Conservation (phyloP, 352 stramenopile genomes). For the Phytophthora pini region DNA sequence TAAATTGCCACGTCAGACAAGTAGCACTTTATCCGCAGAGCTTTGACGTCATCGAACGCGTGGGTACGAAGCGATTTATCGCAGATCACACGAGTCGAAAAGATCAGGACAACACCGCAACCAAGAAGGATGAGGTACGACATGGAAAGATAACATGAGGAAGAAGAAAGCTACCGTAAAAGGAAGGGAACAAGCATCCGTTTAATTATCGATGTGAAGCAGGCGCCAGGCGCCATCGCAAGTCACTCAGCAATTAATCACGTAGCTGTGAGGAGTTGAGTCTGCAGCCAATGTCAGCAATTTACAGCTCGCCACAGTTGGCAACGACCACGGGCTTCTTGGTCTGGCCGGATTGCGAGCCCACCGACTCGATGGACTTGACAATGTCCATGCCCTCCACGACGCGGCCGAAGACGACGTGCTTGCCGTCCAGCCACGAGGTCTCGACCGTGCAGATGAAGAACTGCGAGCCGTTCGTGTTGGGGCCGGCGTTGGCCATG, state of each 20-base stretch:
- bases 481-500: slow-evolving; percentile 96
- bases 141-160: not conserved
- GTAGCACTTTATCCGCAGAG: not conserved
- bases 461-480: slow-evolving; percentile 98
- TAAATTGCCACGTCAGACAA: not conserved
- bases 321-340: slow-evolving; percentile 92
- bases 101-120: slow-evolving; percentile 6
- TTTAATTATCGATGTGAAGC: slow-evolving; percentile 45
- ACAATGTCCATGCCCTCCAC: slow-evolving; percentile 97
- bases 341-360: slow-evolving; percentile 93
- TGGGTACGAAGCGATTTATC: slow-evolving; percentile 9
- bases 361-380: slow-evolving; percentile 96
- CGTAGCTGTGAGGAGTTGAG: not conserved
- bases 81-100: slow-evolving; percentile 5
- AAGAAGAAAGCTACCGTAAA: not conserved
- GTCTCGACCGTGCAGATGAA: slow-evolving; percentile 95
- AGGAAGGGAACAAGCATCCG: slow-evolving; percentile 26
- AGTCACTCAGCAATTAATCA: slow-evolving; percentile 19
- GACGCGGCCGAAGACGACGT: slow-evolving; percentile 97
- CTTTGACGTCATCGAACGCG: slow-evolving; percentile 18
- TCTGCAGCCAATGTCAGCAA: not conserved
- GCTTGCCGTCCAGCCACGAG: slow-evolving; percentile 91
- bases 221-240: slow-evolving; percentile 12
- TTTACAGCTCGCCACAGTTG: slow-evolving; percentile 94
- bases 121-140: not conserved